Base-by-base conservation (phyloP, 208 protist species). In the Trypanosoma platydactyli region DNA sequence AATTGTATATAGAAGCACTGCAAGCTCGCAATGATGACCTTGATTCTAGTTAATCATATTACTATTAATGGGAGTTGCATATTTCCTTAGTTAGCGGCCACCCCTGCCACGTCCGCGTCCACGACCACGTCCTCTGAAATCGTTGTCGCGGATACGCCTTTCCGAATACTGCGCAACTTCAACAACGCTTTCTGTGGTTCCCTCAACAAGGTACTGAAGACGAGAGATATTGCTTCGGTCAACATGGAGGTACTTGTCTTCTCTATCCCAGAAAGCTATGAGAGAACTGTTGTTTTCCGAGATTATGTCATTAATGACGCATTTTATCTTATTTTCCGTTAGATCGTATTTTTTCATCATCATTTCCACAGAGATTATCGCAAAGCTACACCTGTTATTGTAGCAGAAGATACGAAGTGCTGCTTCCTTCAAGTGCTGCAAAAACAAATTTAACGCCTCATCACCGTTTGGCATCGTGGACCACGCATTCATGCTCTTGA, bases 211-310 rank as follows among this genome's bases (percentile, higher is more conserved):
- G 61, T 95, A 85, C 76, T 95, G 89, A 33, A 95, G 79, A 12
- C 81, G 83, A n/a, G 80, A 93, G 48, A 70, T 72, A 58, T 92
- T 93, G 75, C 79, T 92, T 48, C 84, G 79, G 51, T 93, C 89
- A 33, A 95, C 78, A 63, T 82, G 81, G 40, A 95, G 75, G 71
- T 77, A 91, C 52, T 82, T 79, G 44, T 92, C 89, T 59, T 95
- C 84, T 41, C 76, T 82, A 58, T 95, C 89, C 87, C 89, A 95
- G 73, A 88, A 89, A 50, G 84, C 89, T 45, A 88, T 82, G 24
- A 95, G 77, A 12, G 80, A 63, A 50, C 73, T 85, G 68, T 72
- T 84, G 58, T 77, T 76, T 42, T 95, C 86, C 22, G 84, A 79
- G 25, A 95, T 82, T 51, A 91, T 81, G 46, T 81, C 77, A 60